Evolutionary conservation across 306 rosid genomes (phyloP).

Genomic region (Oxytropis ochrocephala): DNA sequence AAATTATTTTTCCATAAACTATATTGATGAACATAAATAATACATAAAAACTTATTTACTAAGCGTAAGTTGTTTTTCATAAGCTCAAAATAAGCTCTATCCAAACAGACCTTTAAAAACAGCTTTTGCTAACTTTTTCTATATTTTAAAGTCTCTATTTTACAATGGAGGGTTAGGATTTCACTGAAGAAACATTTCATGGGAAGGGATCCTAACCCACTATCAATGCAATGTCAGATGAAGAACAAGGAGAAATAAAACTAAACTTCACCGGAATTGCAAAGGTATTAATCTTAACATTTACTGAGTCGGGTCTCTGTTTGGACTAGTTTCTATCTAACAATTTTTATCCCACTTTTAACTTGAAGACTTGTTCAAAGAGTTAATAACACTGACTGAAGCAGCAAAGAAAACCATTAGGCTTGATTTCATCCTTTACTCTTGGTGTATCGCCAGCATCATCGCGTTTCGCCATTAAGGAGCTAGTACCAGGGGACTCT

Average conservation of each 20-base stretch:
- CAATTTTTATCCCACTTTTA: constrained; percentile 27
- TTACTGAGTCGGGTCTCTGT: constrained; percentile 30
- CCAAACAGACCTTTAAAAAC: too few species aligned
- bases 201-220: too few species aligned
- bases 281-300: constrained; percentile 28
- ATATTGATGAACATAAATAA: too few species aligned
- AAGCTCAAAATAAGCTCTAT: too few species aligned
- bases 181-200: too few species aligned
- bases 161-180: too few species aligned
- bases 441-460: constrained; percentile 63
- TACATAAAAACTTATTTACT: too few species aligned
- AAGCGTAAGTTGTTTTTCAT: too few species aligned
- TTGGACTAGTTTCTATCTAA: constrained; percentile 34
- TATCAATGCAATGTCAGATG: too few species aligned
- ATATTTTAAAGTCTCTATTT: too few species aligned
- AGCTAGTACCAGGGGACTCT: constrained; percentile 91
- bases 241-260: neutral
- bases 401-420: constrained; percentile 79
- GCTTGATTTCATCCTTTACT: constrained; percentile 47
- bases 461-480: constrained; percentile 67
- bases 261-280: constrained; percentile 26
- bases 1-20: too few species aligned
- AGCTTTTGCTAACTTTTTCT: too few species aligned
- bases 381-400: constrained; percentile 72
- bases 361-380: constrained; percentile 19